phyloP scores from a whole-genome alignment of 768 basidiomycete species.

The Thelephora aurantiotincta region DNA sequence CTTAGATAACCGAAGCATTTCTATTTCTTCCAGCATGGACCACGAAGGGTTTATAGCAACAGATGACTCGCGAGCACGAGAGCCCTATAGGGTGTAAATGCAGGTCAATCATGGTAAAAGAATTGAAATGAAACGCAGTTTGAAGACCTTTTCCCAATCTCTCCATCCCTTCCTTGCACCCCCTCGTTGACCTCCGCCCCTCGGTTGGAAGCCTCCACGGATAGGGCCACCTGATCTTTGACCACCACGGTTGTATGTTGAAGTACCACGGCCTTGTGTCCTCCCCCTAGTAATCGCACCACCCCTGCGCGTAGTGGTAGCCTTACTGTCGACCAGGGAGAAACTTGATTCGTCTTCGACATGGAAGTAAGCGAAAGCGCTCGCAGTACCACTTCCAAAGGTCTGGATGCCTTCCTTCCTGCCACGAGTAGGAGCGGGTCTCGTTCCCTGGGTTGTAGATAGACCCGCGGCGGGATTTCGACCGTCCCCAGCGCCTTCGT shows the following conservation, averaged over 20 bases:
- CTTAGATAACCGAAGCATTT: slow-evolving; percentile 86
- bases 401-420: slow-evolving; percentile 71
- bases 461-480: slow-evolving; percentile 40
- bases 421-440: slow-evolving; percentile 29
- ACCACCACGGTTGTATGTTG: slow-evolving; percentile 22
- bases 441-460: slow-evolving; percentile 27
- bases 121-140: slow-evolving; percentile 6
- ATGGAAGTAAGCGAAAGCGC: slow-evolving; percentile 93
- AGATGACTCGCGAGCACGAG: slow-evolving; percentile 81
- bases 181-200: slow-evolving; percentile 35
- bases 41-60: slow-evolving; percentile 87
- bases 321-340: slow-evolving; percentile 88
- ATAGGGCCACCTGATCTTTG: slow-evolving; percentile 24
- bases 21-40: slow-evolving; percentile 94
- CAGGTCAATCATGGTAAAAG: slow-evolving; percentile 4
- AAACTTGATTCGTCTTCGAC: slow-evolving; percentile 97
- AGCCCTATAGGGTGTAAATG: slow-evolving; percentile 30
- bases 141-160: slow-evolving; percentile 81
- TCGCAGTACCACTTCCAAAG: slow-evolving; percentile 82
- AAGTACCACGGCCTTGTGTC: slow-evolving; percentile 20
- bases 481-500: slow-evolving; percentile 54
- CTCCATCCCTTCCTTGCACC: slow-evolving; percentile 65
- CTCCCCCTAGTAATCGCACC: slow-evolving; percentile 43
- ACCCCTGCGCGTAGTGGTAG: slow-evolving; percentile 57
- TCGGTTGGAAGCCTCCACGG: slow-evolving; percentile 23